Evolutionary conservation across 768 basidiomycete genomes (phyloP).

Genomic region (Leccinum variicolor): DNA sequence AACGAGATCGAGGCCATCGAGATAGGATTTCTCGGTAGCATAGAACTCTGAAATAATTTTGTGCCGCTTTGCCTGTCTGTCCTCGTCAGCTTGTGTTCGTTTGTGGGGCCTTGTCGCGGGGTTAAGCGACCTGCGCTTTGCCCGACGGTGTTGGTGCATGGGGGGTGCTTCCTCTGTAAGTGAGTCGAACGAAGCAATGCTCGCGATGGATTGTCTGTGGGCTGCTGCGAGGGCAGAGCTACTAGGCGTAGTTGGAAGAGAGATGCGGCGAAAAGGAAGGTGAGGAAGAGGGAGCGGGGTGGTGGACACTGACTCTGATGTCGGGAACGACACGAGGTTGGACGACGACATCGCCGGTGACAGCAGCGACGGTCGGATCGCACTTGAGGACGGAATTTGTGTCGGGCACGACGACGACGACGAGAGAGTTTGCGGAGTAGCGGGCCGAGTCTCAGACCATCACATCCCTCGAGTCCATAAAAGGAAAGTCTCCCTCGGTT

Average conservation of each 20-base stretch:
- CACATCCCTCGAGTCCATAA: slow-evolving; percentile 18
- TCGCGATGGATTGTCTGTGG: slow-evolving; percentile 64
- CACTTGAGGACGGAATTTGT: slow-evolving; percentile 1
- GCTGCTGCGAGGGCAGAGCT: slow-evolving; percentile 32
- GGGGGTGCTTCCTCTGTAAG: slow-evolving; percentile 46
- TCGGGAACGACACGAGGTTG: slow-evolving; percentile 31
- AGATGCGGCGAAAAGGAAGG: slow-evolving; percentile 63
- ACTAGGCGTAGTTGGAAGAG: slow-evolving; percentile 51
- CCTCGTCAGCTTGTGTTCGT: slow-evolving; percentile 43
- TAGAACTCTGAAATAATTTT: slow-evolving; percentile 80
- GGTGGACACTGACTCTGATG: slow-evolving; percentile 22
- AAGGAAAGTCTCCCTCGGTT: background rate
- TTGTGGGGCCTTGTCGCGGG: slow-evolving; percentile 20
- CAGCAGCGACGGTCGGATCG: slow-evolving; percentile 17
- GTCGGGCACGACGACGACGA: background rate
- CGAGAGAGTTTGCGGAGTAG: slow-evolving; percentile 1
- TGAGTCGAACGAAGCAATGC: slow-evolving; percentile 73
- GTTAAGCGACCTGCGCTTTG: slow-evolving; percentile 35
- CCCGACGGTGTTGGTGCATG: slow-evolving; percentile 28
- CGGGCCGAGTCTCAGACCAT: slow-evolving; percentile 23
- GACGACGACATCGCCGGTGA: slow-evolving; percentile 8
- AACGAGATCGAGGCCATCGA: slow-evolving; percentile 78
- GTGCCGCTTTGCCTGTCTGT: slow-evolving; percentile 51
- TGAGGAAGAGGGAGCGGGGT: slow-evolving; percentile 41
- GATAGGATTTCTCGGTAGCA: slow-evolving; percentile 77